A percentile compares a stretch with the other conserved stretches of the same genome.
Evolutionary conservation across 331 rosid genomes (phyloP).

Genomic region (Stylosanthes scabra): DNA sequence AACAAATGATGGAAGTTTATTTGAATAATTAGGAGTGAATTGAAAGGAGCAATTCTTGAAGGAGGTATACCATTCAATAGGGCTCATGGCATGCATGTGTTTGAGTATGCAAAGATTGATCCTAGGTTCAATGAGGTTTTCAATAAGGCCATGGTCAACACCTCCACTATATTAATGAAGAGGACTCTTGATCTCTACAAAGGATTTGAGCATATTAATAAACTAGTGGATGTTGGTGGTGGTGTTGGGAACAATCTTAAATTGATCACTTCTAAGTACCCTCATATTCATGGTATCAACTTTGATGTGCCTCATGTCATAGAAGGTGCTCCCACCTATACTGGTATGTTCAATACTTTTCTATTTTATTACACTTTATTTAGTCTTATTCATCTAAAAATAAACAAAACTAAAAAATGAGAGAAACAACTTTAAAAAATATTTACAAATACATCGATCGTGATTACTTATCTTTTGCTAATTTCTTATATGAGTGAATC

Average conservation of each 20-base stretch:
- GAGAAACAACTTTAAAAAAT: not conserved
- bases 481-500: too few relatives aligned
- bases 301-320: conserved; percentile 63
- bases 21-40: conserved; percentile 22
- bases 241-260: conserved; percentile 49
- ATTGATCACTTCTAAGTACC: conserved; percentile 47
- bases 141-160: conserved; percentile 52
- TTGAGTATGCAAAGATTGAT: conserved; percentile 47
- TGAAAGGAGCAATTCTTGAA: conserved; percentile 41
- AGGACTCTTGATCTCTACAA: conserved; percentile 41
- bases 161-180: conserved; percentile 29
- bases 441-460: too few relatives aligned
- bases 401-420: too few relatives aligned
- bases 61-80: conserved; percentile 49
- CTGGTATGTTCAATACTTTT: conserved; percentile 16
- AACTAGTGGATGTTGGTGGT: conserved; percentile 62
- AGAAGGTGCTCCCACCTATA: conserved; percentile 37
- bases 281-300: conserved; percentile 44
- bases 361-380: too few relatives aligned
- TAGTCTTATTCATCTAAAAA: too few relatives aligned
- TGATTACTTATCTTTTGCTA: too few relatives aligned
- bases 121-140: conserved; percentile 51
- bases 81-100: conserved; percentile 43
- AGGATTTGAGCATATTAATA: conserved; percentile 46
- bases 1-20: too few relatives aligned